A percentile compares a stretch with the other conserved stretches of the same genome.
Conservation (phyloP, 179 eudicot genomes). For the Heliamphora pulchella region DNA sequence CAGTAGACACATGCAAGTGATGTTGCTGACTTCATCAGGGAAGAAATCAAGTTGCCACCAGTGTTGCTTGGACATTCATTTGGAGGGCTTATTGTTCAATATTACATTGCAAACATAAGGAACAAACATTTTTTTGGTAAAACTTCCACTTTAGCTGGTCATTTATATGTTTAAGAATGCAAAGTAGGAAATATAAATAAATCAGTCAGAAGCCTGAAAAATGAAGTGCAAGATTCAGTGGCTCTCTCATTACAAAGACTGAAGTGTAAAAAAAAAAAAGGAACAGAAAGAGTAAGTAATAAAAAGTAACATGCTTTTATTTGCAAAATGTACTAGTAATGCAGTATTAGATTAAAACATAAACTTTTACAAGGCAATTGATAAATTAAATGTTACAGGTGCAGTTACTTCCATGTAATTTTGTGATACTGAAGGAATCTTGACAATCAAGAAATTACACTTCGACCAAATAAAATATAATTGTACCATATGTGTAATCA, state of each 20-base stretch:
- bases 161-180: background rate
- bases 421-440: background rate
- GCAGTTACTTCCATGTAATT: background rate
- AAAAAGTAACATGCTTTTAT: background rate
- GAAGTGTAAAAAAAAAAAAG: background rate
- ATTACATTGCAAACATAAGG: slow-evolving; percentile 51
- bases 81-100: slow-evolving; percentile 89
- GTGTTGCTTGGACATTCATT: slow-evolving; percentile 89
- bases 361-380: too few relatives aligned
- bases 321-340: background rate
- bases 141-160: background rate
- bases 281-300: too few relatives aligned
- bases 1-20: slow-evolving; percentile 93
- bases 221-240: background rate
- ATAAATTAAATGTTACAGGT: background rate
- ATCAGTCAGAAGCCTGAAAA: background rate
- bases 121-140: slow-evolving; percentile 37
- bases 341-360: background rate
- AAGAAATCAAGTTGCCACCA: slow-evolving; percentile 47
- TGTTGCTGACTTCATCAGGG: slow-evolving; percentile 67
- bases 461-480: too few relatives aligned
- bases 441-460: background rate
- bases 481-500: background rate
- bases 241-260: background rate
- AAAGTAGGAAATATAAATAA: background rate